Conservation (phyloP, 2,329 filamentous ascomycete genomes). For the Fusarium denticulatum region DNA sequence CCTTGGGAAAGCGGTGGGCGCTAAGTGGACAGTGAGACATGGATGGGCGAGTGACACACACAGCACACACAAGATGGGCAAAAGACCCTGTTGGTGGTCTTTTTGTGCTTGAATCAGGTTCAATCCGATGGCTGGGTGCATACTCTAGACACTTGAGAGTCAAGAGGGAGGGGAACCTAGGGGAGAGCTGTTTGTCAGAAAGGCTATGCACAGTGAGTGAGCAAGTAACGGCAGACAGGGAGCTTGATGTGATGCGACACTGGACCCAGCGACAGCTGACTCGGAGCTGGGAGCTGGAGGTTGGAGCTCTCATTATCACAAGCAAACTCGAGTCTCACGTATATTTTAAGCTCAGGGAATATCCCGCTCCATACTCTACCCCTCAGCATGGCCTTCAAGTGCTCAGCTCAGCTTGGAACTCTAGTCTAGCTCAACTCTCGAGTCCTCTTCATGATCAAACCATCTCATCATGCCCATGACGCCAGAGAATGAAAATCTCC, state of each 20-base stretch:
- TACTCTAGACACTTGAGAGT: not conserved
- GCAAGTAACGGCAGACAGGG: not conserved
- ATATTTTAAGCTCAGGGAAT: not conserved
- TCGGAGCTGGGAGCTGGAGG: slow-evolving; percentile 11
- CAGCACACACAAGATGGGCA: slow-evolving; percentile 25
- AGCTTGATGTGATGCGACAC: not conserved
- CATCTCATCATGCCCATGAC: slow-evolving; percentile 20
- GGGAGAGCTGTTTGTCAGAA: not conserved
- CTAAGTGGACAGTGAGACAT: slow-evolving; percentile 44
- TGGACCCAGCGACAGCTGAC: slow-evolving; percentile 14
- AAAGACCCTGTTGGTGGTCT: slow-evolving; percentile 26
- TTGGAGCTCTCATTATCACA: slow-evolving; percentile 17
- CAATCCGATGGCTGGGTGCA: not conserved
- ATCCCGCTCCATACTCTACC: not conserved
- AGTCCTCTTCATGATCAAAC: slow-evolving; percentile 6
- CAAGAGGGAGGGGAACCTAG: not conserved
- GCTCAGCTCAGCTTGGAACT: not conserved
- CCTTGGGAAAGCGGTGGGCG: slow-evolving; percentile 36
- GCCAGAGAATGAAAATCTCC: slow-evolving; percentile 29
- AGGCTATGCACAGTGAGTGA: not conserved
- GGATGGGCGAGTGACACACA: slow-evolving; percentile 39
- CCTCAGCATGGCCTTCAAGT: not conserved
- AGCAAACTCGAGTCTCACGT: slow-evolving; percentile 12
- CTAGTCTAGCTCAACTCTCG: not conserved
- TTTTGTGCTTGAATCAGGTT: slow-evolving; percentile 11